Base-by-base conservation (phyloP, 495 filamentous ascomycete species). In the Penicillium coprophilum region DNA sequence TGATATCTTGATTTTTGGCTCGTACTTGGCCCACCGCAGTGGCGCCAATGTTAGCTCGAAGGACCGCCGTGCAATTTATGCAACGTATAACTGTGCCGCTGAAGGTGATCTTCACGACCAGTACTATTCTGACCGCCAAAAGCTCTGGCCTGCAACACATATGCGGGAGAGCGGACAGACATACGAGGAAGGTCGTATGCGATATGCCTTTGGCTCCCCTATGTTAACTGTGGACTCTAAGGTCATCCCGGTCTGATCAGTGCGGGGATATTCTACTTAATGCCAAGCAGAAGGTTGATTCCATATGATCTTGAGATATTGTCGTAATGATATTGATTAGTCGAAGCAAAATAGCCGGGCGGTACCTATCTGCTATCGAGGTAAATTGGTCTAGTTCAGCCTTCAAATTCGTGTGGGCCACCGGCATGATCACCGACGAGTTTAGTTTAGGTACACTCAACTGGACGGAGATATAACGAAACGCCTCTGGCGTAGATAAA, bases 1-100 rank as follows among this genome's bases (percentile, higher is more conserved):
- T 15, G 69, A 78, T 21, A 65, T 79, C 8, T 56, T 79, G 13
- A 56, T 79, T 1, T 79, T 79, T 48, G 73, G 75, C 4, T 77
- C 71, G 7, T 77, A 77, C 50, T 62, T 78, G 9, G 76, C 76
- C 3, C 75, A 78, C 55, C 69, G 75, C 11, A 76, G 72, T 46
- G 75, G 72, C 19, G 51, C 69, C 27, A 78, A 79, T 50, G 63
- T 57, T 15, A 77, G 72, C 49, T 40, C 53, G 15, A 72, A 68
- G 39, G 70, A 73, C 43, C 68, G 76, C 3, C 68, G 67, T 6
- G 72, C 71, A 9, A 71, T 78, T 45, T 78, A 79, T 50, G 75
- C 76, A 0, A 78, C 76, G 1, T 79, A 77, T 57, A 77, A 78
- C 55, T 69, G 70, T 46, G 68, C 64, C 10, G 48, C 68, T 2